Conservation (phyloP, 768 basidiomycete species). For the Kwoniella sp. region DNA sequence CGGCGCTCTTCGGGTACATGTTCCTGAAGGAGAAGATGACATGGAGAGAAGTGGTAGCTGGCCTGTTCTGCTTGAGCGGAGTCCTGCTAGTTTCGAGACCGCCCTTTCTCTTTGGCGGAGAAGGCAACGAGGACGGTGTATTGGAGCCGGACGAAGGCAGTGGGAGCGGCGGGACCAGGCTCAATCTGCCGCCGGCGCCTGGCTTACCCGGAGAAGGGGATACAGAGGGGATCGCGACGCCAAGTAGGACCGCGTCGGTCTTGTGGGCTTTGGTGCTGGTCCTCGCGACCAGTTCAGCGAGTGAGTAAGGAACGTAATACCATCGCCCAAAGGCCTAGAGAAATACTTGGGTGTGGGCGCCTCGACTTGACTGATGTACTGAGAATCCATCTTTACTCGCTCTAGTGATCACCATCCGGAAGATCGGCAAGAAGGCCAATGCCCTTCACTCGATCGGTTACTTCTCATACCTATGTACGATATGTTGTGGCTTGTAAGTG, state of each 20-base stretch:
- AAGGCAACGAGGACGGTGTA: constrained; percentile 13
- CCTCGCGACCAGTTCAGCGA: constrained; percentile 67
- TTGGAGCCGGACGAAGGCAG: constrained; percentile 6
- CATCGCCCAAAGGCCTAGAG: too few relatives aligned
- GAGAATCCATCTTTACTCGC: not conserved
- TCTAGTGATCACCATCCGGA: constrained; percentile 63
- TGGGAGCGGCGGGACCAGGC: constrained; percentile 17
- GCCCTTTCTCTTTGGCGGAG: constrained; percentile 67
- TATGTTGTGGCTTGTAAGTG: constrained; percentile 55
- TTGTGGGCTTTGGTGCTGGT: constrained; percentile 72
- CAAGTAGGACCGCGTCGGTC: constrained; percentile 66
- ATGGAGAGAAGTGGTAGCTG: constrained; percentile 64
- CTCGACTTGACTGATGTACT: not conserved
- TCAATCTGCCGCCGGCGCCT: constrained; percentile 15
- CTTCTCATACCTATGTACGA: constrained; percentile 66
- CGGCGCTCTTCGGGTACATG: constrained; percentile 66
- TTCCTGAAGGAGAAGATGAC: constrained; percentile 67
- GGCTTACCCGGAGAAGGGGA: constrained; percentile 23
- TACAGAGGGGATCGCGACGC: constrained; percentile 26
- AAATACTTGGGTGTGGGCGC: not conserved
- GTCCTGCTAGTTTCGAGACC: constrained; percentile 83
- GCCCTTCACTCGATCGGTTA: constrained; percentile 71
- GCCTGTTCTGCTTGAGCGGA: constrained; percentile 71
- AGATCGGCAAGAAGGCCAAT: constrained; percentile 75
- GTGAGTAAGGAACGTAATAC: constrained; percentile 64